Base-by-base conservation (phyloP, 768 basidiomycete genomes). In the Coprinopsis marcescibilis region DNA sequence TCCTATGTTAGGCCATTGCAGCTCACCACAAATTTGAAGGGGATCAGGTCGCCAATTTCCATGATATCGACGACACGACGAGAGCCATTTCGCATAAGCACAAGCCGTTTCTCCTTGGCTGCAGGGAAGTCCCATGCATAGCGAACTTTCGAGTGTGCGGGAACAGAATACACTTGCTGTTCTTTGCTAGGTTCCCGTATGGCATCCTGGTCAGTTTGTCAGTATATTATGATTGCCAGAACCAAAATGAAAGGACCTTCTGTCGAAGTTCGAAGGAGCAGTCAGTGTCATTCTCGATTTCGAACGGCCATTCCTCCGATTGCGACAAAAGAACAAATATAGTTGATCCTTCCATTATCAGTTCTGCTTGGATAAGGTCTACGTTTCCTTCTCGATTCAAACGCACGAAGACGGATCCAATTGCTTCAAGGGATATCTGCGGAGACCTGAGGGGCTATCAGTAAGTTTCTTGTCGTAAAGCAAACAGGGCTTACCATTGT, bases 91-190 rank as follows among this genome's bases (percentile, higher is more conserved):
- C 83, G 73, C 8, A 63, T 61, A 17, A 99, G 69, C 27, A 80
- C 62, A 20, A 99, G 69, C 52, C 80, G 83, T 66, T 95, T 98
- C 55, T 86, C 83, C 37, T 71, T 70, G 1, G 83, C 83, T 2
- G 92, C 88, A 5, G 96, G 96, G 49, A 75, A 80, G 59, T 99
- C 96, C 95, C 95, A 99, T 3, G 93, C 87, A 60, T 97, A 99
- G 25, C 77, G 68, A 36, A 76, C 61, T 13, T 67, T 72, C 2
- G 76, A 67, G 30, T 75, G 78, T 8, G 80, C 72, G 4, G 65
- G 57, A 2, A 94, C 61, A n/a, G 66, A 70, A 63, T 93, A 92
- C 20, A 68, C 65, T 35, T 64, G 55, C 29, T 74, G 45, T 36
- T 55, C 57, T 57, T 77, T 76, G 27, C 61, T 60, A n/a, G 63